Conservation (phyloP, 2,329 filamentous ascomycete species). For the Alternaria ventricosa region DNA sequence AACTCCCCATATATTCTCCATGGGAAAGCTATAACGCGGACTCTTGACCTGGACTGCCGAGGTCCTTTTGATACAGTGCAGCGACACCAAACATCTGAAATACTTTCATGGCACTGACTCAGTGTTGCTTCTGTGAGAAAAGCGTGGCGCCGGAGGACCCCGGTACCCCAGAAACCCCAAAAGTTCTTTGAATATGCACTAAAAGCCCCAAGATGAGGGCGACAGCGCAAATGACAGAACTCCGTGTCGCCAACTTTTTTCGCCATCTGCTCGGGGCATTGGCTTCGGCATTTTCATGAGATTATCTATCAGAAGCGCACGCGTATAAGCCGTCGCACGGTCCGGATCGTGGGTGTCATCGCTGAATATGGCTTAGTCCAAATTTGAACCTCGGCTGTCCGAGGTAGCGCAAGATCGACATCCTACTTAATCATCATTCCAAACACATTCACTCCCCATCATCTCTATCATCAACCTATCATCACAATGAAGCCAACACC, state of each 20-base stretch:
- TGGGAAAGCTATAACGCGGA: not conserved
- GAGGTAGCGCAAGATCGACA: not conserved
- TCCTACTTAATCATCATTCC: slow-evolving; percentile 17
- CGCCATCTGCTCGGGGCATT: not conserved
- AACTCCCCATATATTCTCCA: not conserved
- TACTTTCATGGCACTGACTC: not conserved
- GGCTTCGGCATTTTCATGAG: not conserved
- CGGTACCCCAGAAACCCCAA: not conserved
- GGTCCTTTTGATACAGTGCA: not conserved
- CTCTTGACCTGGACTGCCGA: not conserved
- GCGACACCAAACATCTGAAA: not conserved
- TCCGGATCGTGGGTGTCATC: not conserved
- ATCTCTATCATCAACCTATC: slow-evolving; percentile 3
- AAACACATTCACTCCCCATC: slow-evolving; percentile 14
- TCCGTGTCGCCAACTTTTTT: not conserved
- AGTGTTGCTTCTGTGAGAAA: not conserved
- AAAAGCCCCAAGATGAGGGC: not conserved
- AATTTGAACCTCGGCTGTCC: slow-evolving; percentile 26
- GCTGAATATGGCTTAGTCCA: not conserved
- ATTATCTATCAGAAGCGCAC: slow-evolving; percentile 3
- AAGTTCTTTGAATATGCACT: not conserved
- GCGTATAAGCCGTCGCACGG: not conserved
- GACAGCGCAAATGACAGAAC: not conserved
- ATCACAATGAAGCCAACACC: slow-evolving; percentile 54
- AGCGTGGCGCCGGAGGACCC: not conserved